Base-by-base conservation (phyloP, 2,329 filamentous ascomycete genomes). In the Colletotrichum sp. region DNA sequence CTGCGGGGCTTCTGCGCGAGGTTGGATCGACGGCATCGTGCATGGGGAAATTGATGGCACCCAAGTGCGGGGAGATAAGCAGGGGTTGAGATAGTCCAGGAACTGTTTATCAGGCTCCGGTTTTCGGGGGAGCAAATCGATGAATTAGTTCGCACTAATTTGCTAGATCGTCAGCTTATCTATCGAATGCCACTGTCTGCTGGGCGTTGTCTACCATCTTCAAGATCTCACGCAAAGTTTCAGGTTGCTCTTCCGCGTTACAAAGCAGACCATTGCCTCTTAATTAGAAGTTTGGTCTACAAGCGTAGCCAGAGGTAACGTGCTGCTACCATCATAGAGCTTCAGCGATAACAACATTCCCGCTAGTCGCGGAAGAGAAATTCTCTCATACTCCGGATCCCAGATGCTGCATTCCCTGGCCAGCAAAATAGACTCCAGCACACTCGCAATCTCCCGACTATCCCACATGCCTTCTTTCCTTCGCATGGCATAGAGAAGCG, bases 381-480 rank as follows among this genome's bases (percentile, higher is more conserved):
- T 43, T 13, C 55, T 65, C 43, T 71, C 58, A 6, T 52, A 65
- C 16, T 71, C 38, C n/a, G 2, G 13, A 28, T 71, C 52, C 68
- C 68, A 71, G 13, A 36, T n/a, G 28, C 30, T 30, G 16, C 68
- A 64, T 43, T 71, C 38, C n/a, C 68, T 61, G 2, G 68, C 68
- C 4, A 36, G 10, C 13, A 71, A 12, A 2, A 71, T 71, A 12
- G 68, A 64, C 15, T 71, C 32, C 10, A 71, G 36, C 10, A 71
- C 21, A n/a, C 28, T 71, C 6, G 58, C 68, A 5, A 79, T 67
- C 13, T 80, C 79, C 15, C 75, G 65, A 13, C 79, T 80, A 12
- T 80, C 79, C 78, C 78, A 80, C 0, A 80, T 57, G 0, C 78
- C 79, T 43, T 80, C 79, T 0, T 75, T 77, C 8, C 79, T 65